These are phyloP conservation scores for Pulveroboletus sp. DNA, from an alignment of 768 basidiomycete species.

Conservation along the genomic window DNA sequence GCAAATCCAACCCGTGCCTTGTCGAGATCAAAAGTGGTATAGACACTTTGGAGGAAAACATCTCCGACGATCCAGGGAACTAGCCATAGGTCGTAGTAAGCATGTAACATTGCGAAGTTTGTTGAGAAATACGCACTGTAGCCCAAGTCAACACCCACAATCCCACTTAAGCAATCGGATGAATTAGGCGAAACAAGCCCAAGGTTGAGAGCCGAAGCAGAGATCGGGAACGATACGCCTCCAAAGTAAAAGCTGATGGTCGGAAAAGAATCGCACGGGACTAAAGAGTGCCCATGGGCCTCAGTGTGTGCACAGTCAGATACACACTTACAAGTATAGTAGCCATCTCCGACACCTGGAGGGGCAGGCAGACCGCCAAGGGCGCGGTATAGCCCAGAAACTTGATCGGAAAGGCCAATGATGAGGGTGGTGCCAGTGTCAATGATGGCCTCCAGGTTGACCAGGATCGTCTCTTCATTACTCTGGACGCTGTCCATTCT, in stretches of 20 bases:
- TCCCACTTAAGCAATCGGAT: slow-evolving; percentile 29
- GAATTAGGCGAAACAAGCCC: slow-evolving; percentile 27
- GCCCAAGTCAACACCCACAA: slow-evolving; percentile 11
- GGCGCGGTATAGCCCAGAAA: slow-evolving; percentile 15
- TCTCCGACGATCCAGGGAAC: slow-evolving; percentile 17
- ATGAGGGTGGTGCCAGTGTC: slow-evolving; percentile 23
- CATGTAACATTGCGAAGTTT: background rate
- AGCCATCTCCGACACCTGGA: slow-evolving; percentile 19
- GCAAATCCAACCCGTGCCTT: slow-evolving; percentile 38
- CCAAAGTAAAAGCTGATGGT: slow-evolving; percentile 37
- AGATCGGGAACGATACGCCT: slow-evolving; percentile 33
- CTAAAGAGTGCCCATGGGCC: background rate
- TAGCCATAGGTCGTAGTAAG: slow-evolving; percentile 1
- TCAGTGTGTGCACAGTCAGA: slow-evolving; percentile 2
- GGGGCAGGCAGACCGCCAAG: slow-evolving; percentile 27
- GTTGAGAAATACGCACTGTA: background rate
- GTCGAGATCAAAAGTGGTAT: slow-evolving; percentile 38
- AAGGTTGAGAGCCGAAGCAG: slow-evolving; percentile 35
- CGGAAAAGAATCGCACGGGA: slow-evolving; percentile 31
- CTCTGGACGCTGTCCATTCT: slow-evolving; percentile 6
- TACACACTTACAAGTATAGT: slow-evolving; percentile 29
- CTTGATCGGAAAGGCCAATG: slow-evolving; percentile 4
- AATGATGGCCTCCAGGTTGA: slow-evolving; percentile 10
- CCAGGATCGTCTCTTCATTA: slow-evolving; percentile 1
- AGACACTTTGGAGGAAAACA: slow-evolving; percentile 42